Evolutionary conservation across 2,329 filamentous ascomycete species (phyloP), one percentile per base, ranked within the genome.

Genomic region (Annulohypoxylon truncatum): DNA sequence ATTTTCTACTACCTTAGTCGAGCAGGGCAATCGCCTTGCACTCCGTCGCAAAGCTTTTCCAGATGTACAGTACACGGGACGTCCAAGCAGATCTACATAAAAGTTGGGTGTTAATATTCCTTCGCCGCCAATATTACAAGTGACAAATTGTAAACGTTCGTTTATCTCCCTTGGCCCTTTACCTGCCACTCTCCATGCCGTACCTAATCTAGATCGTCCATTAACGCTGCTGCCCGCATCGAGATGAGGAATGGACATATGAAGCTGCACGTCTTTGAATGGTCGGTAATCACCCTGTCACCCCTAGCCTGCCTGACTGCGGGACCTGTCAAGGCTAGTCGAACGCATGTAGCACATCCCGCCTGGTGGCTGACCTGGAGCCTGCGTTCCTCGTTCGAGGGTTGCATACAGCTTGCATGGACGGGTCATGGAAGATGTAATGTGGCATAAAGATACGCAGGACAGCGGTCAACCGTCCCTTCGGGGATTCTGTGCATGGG

Each of bases 371-470:
- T 65, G 56, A 40, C 44, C 15, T 48, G 35, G 15, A 53, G 24
- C 15, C 40, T 33, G 52, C 48, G 28, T 18, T 4, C 52, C 60
- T 57, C 64, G 64, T 64, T 54, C 62, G 52, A 61, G 57, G 66
- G 63, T 68, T 61, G 63, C 66, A 66, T 68, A 65, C 58, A 53
- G 58, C 62, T 68, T 68, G 58, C 58, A 60, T 57, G 35, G 44
- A 24, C 50, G 33, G 61, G 51, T 62, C 44, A 22, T 31, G 26
- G 47, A 28, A 51, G 50, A 58, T 31, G 65, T 54, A 64, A 54
- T 55, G 33, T 55, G 47, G 46, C 58, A 66, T 57, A 20, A 53
- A 59, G 42, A 29, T 59, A 58, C 64, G 64, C 51, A 35, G 55
- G 58, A 61, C 52, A 52, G 9, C 20, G 42, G 33, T 44, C 47